Percentiles rank a stretch among this genome's conserved stretches.
Conservation (phyloP, 345 rosid species). For the Rhodomyrtus tomentosa region DNA sequence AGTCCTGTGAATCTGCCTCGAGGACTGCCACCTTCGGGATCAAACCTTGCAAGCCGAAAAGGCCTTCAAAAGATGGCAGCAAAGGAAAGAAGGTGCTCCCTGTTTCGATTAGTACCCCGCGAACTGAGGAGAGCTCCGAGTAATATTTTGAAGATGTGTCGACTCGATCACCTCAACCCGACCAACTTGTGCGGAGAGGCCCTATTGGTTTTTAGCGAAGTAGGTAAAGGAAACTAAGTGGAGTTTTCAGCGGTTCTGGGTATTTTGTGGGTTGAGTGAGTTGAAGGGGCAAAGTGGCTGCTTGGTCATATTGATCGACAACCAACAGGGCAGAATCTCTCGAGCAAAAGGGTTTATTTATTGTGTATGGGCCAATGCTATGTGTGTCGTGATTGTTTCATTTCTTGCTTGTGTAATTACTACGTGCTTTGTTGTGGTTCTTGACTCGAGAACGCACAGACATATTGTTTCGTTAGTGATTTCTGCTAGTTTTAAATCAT, state of each 20-base stretch:
- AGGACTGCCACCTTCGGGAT: no score
- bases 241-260: neutral
- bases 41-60: no score
- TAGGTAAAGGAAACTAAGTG: neutral
- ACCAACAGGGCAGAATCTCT: neutral
- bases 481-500: neutral
- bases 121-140: no score
- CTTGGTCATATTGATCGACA: neutral
- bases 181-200: no score
- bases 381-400: neutral
- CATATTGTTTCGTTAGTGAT: neutral
- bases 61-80: no score
- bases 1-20: no score
- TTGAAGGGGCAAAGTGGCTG: neutral
- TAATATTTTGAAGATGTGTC: no score
- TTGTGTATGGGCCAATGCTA: neutral
- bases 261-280: neutral
- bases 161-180: no score
- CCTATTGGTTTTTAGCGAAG: neutral
- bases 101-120: no score
- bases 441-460: neutral
- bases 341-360: neutral
- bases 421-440: neutral
- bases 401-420: neutral
- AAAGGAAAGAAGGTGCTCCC: no score